Evolutionary conservation across 2,329 filamentous ascomycete genomes (phyloP).

Genomic region (Aspergillus latus): DNA sequence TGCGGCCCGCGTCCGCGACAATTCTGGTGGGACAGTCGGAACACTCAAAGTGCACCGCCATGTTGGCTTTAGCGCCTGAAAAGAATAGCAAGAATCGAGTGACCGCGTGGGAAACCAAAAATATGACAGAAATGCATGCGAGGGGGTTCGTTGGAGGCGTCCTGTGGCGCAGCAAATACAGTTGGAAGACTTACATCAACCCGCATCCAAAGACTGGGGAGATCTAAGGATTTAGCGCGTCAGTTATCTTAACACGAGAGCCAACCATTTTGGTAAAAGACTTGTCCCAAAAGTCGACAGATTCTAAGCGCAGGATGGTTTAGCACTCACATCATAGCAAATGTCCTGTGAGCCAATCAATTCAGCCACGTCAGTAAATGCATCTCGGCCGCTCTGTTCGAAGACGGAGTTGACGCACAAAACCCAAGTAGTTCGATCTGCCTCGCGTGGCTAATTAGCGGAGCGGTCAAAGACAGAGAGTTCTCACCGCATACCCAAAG

Average conservation of each 20-base stretch:
- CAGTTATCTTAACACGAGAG: conserved; percentile 37
- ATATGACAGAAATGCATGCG: conserved; percentile 41
- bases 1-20: conserved; percentile 7
- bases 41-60: conserved; percentile 2
- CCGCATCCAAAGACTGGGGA: conserved; percentile 42
- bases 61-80: background rate
- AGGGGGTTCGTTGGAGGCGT: conserved; percentile 15
- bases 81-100: background rate
- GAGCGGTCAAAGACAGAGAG: conserved; percentile 18
- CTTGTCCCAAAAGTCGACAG: conserved; percentile 29
- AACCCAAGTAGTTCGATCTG: conserved; percentile 57
- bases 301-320: conserved; percentile 29
- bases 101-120: conserved; percentile 20
- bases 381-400: conserved; percentile 16
- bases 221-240: conserved; percentile 41
- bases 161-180: conserved; percentile 26
- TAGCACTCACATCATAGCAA: conserved; percentile 38
- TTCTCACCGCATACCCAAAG: conserved; percentile 52
- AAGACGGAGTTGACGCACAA: conserved; percentile 48
- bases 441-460: conserved; percentile 27
- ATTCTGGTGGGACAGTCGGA: background rate
- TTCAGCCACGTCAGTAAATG: conserved; percentile 40
- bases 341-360: conserved; percentile 42
- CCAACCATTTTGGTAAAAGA: conserved; percentile 38
- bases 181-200: conserved; percentile 37